phyloP scores from a whole-genome alignment of 2,329 filamentous ascomycete genomes.

The Cordyceps farinosa region DNA sequence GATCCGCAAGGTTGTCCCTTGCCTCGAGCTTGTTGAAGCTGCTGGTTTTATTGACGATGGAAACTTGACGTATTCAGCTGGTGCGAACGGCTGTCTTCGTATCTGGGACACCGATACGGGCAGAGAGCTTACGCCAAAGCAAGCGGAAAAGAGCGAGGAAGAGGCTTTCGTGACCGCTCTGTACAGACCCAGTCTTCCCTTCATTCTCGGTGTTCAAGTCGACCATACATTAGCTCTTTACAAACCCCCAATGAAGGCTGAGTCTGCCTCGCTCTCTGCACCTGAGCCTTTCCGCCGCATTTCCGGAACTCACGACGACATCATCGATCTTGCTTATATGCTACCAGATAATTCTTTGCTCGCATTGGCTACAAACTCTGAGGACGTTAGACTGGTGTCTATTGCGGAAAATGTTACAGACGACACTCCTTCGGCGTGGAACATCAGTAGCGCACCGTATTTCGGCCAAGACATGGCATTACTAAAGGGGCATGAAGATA shows the following conservation, averaged over 20 bases:
- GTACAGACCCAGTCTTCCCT: constrained; percentile 60
- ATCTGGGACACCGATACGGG: constrained; percentile 79
- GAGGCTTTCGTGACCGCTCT: constrained; percentile 71
- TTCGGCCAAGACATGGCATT: constrained; percentile 88
- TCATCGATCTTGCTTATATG: constrained; percentile 89
- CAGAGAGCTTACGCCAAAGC: constrained; percentile 73
- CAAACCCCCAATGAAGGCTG: constrained; percentile 41
- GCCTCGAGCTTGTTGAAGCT: constrained; percentile 79
- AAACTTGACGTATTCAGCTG: constrained; percentile 74
- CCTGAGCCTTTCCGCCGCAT: constrained; percentile 68
- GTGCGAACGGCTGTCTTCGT: constrained; percentile 76
- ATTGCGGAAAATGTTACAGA: constrained; percentile 44
- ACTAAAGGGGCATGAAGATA: constrained; percentile 88
- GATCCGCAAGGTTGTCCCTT: constrained; percentile 72
- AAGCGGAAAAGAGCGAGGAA: constrained; percentile 56
- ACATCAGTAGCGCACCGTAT: constrained; percentile 46
- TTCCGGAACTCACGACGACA: constrained; percentile 94
- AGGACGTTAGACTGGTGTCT: constrained; percentile 85
- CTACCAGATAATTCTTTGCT: constrained; percentile 76
- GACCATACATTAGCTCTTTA: constrained; percentile 86
- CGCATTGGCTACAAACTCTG: constrained; percentile 90
- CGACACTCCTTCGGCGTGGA: constrained; percentile 23
- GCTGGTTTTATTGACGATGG: constrained; percentile 75
- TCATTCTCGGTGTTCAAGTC: constrained; percentile 77
- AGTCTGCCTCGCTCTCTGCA: constrained; percentile 33